Conservation (phyloP, 306 rosid species). For the Dryas drummondii region DNA sequence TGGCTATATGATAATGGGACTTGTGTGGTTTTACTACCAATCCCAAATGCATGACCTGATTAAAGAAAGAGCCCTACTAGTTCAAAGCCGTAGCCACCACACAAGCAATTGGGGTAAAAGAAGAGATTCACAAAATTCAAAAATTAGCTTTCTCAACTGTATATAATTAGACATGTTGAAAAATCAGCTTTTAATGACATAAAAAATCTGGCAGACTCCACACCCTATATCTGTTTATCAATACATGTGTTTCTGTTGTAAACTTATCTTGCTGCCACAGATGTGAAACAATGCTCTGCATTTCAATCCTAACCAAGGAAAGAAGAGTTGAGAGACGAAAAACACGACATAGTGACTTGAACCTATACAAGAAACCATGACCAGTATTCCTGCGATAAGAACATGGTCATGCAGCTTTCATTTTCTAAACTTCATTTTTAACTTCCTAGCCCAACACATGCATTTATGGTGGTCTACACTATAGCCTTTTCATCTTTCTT, state of each 20-base stretch:
- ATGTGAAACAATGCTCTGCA: constrained; percentile 4
- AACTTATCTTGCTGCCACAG: constrained; percentile 9
- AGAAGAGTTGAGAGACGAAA: constrained; percentile 8
- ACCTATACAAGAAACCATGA: constrained; percentile 30
- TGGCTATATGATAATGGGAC: no score
- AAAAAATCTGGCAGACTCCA: constrained; percentile 10
- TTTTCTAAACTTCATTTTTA: not conserved
- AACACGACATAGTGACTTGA: constrained; percentile 2
- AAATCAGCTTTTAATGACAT: not conserved
- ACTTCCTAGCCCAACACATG: not conserved
- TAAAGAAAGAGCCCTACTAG: no score
- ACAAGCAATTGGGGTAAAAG: not conserved
- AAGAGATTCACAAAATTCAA: not conserved
- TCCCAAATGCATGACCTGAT: no score
- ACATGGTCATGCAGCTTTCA: not conserved
- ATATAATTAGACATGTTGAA: not conserved
- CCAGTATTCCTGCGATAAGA: constrained; percentile 2
- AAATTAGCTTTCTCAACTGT: not conserved
- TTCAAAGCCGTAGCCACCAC: no score
- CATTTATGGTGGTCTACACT: not conserved
- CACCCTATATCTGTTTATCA: constrained; percentile 2
- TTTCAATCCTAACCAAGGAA: constrained; percentile 9
- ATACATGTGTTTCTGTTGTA: constrained; percentile 2
- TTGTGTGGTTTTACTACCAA: no score
- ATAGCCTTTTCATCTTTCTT: not conserved